These are phyloP conservation scores for Hamigera avellanea DNA, from an alignment of 495 filamentous ascomycete genomes.

Conservation along the genomic window DNA sequence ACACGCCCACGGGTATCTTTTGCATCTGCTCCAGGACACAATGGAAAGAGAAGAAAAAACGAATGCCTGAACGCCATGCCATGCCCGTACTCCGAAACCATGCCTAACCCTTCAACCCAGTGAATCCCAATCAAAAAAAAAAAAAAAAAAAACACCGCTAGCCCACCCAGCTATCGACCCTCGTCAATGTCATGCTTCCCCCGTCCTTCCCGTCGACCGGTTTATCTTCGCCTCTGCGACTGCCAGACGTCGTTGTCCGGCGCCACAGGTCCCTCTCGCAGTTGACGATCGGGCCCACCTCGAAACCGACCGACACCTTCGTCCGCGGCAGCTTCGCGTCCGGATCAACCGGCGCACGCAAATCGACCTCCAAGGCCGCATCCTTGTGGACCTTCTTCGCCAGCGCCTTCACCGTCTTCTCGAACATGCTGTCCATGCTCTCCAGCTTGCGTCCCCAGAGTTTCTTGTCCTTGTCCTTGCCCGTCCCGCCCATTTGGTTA, in stretches of 20 bases:
- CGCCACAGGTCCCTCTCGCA: slow-evolving; percentile 36
- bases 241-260: slow-evolving; percentile 15
- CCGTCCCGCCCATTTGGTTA: slow-evolving; percentile 23
- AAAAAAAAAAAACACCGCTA: slow-evolving; percentile 9
- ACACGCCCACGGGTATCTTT: no score
- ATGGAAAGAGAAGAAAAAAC: neutral
- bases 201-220: slow-evolving; percentile 10
- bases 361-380: slow-evolving; percentile 19
- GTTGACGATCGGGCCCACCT: slow-evolving; percentile 36
- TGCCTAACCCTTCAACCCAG: slow-evolving; percentile 11
- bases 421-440: slow-evolving; percentile 38
- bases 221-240: slow-evolving; percentile 20
- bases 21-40: neutral
- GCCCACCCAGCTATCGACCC: slow-evolving; percentile 18
- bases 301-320: slow-evolving; percentile 22
- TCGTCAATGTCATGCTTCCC: slow-evolving; percentile 9
- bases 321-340: slow-evolving; percentile 15
- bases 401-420: slow-evolving; percentile 31
- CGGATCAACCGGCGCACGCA: slow-evolving; percentile 11
- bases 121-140: no score
- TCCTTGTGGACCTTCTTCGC: slow-evolving; percentile 24
- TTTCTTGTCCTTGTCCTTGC: slow-evolving; percentile 31
- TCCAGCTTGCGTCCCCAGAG: slow-evolving; percentile 32
- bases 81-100: slow-evolving; percentile 30
- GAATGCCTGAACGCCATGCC: slow-evolving; percentile 6